A percentile compares a stretch with the other conserved stretches of the same genome.
These are phyloP conservation scores for Mycena vitilis DNA, from an alignment of 768 basidiomycete species.

Conservation along the genomic window DNA sequence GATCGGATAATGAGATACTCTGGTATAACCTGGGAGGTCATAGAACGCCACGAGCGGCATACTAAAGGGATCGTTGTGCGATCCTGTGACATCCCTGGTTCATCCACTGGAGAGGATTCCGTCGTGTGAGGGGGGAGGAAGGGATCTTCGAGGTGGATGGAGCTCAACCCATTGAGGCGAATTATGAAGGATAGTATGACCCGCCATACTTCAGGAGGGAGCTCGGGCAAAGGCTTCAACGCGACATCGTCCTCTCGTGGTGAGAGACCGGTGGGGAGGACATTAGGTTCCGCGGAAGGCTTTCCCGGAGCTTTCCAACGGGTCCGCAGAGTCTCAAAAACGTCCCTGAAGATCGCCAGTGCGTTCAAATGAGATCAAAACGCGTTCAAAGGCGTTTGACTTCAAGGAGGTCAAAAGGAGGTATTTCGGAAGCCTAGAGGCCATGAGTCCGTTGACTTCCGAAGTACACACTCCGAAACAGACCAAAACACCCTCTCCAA, in stretches of 20 bases:
- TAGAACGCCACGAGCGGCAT: conserved; percentile 50
- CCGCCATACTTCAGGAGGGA: conserved; percentile 55
- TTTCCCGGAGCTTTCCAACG: conserved; percentile 5
- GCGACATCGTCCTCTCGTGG: background rate
- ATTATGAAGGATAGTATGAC: conserved; percentile 50
- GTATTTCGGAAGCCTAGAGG: too few relatives aligned
- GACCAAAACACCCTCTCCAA: too few relatives aligned
- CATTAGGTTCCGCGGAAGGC: background rate
- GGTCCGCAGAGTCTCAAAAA: background rate
- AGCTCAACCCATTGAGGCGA: conserved; percentile 47
- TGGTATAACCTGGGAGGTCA: conserved; percentile 51
- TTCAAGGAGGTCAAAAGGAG: too few relatives aligned
- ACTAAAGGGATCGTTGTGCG: conserved; percentile 49
- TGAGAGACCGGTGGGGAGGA: background rate
- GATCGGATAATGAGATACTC: conserved; percentile 55
- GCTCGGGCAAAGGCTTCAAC: conserved; percentile 27
- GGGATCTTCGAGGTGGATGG: conserved; percentile 52
- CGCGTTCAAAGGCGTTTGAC: too few relatives aligned
- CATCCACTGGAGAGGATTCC: conserved; percentile 37
- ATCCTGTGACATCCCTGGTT: conserved; percentile 45
- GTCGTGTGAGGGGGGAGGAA: conserved; percentile 49
- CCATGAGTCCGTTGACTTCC: too few relatives aligned
- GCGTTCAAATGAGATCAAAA: background rate
- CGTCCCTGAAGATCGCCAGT: conserved; percentile 20
- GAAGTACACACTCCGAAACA: conserved; percentile 12